A percentile compares a stretch with the other conserved stretches of the same genome.
Evolutionary conservation across 129 eudicot genomes (phyloP).

Genomic region (Scalesia atractyloides): DNA sequence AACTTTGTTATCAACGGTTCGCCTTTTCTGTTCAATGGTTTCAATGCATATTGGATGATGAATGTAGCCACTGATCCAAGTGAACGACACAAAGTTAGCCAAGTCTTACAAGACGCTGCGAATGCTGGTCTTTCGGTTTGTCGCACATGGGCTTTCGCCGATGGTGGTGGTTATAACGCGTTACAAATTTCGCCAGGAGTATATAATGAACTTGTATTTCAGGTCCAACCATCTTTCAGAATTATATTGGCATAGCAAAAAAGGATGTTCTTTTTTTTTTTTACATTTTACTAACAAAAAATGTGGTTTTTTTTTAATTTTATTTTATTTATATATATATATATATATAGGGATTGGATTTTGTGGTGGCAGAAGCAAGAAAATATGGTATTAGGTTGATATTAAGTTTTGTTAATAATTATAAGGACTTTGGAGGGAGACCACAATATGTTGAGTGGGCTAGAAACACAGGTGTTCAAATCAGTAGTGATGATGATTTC

Average conservation of each 20-base stretch:
- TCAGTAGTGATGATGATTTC: constrained; percentile 48
- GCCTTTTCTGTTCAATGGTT: constrained; percentile 71
- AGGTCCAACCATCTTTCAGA: constrained; percentile 38
- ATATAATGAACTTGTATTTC: constrained; percentile 74
- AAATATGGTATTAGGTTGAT: constrained; percentile 52
- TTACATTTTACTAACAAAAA: background rate
- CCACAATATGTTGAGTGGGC: constrained; percentile 71
- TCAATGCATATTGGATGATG: constrained; percentile 94
- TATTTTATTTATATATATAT: too few relatives aligned
- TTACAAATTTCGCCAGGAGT: constrained; percentile 79
- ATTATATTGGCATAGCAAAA: too few relatives aligned
- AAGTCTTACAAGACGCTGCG: constrained; percentile 63
- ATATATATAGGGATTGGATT: constrained; percentile 62
- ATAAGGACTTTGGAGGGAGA: constrained; percentile 64
- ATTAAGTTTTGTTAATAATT: constrained; percentile 61
- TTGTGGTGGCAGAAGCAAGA: constrained; percentile 66
- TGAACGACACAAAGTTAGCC: constrained; percentile 54
- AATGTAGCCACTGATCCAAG: constrained; percentile 61
- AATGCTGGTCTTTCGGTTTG: constrained; percentile 73
- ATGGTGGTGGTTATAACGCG: constrained; percentile 64
- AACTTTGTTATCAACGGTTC: constrained; percentile 50
- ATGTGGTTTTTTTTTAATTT: background rate
- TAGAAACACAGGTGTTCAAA: constrained; percentile 45
- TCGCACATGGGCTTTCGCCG: constrained; percentile 90
- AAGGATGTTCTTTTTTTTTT: too few relatives aligned